Evolutionary conservation across 1,284 basidiomycete genomes (phyloP).

Genomic region (Dichomitus squalens): DNA sequence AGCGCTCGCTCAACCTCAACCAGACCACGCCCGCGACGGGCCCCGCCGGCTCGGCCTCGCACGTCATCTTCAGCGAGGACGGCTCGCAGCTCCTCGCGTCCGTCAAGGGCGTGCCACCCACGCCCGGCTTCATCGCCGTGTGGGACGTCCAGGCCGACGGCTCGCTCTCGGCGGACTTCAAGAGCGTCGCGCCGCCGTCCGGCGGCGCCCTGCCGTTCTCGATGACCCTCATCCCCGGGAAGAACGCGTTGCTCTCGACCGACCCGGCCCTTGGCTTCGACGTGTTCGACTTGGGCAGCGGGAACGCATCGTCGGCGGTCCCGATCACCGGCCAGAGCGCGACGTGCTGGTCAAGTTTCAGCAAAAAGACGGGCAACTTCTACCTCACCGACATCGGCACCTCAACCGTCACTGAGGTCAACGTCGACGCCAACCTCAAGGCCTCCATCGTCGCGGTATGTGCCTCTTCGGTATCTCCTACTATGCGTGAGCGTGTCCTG

Average conservation of each 20-base stretch:
- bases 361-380: conserved; percentile 49
- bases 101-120: conserved; percentile 47
- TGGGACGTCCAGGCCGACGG: conserved; percentile 47
- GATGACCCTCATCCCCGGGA: conserved; percentile 48
- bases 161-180: conserved; percentile 44
- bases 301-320: conserved; percentile 36
- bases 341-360: conserved; percentile 52
- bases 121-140: conserved; percentile 51
- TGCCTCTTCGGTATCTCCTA: neutral
- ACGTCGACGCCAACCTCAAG: conserved; percentile 46
- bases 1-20: conserved; percentile 44
- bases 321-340: conserved; percentile 46
- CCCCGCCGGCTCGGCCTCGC: conserved; percentile 44
- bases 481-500: neutral
- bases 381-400: conserved; percentile 51
- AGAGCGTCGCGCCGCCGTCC: conserved; percentile 35
- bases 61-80: conserved; percentile 49
- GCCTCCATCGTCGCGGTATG: conserved; percentile 46
- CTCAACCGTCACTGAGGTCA: conserved; percentile 47
- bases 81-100: conserved; percentile 46
- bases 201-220: conserved; percentile 51
- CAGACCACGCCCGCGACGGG: conserved; percentile 46
- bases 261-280: conserved; percentile 50
- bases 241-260: conserved; percentile 48
- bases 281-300: conserved; percentile 45